phyloP scores from a whole-genome alignment of 1,284 basidiomycete genomes.

The Apiotrichum domesticum region DNA sequence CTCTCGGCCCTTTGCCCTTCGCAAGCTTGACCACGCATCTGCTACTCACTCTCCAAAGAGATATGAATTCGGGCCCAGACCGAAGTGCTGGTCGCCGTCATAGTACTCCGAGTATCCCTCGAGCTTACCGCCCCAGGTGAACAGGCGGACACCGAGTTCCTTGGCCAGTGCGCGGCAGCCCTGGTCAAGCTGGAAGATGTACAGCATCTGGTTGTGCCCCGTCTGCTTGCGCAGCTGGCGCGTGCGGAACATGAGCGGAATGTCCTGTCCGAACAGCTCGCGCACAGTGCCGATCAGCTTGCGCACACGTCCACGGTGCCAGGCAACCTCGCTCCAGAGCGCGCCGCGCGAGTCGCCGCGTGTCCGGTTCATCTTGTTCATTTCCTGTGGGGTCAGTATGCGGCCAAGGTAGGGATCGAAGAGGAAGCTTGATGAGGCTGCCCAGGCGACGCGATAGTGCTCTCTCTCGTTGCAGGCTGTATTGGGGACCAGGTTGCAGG shows the following conservation, averaged over 20 bases:
- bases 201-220: slow-evolving; percentile 11
- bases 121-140: slow-evolving; percentile 13
- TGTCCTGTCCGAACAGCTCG: neutral
- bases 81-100: slow-evolving; percentile 26
- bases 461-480: too few species aligned
- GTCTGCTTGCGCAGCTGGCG: slow-evolving; percentile 17
- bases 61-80: slow-evolving; percentile 21
- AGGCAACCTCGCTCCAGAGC: slow-evolving; percentile 19
- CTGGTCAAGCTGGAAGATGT: slow-evolving; percentile 26
- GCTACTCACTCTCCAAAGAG: slow-evolving; percentile 24
- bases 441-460: too few species aligned
- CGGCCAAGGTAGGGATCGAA: too few species aligned
- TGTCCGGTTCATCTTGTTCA: neutral
- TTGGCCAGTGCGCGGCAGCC: slow-evolving; percentile 15
- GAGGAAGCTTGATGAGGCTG: too few species aligned
- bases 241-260: slow-evolving; percentile 23
- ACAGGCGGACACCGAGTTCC: slow-evolving; percentile 18
- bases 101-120: slow-evolving; percentile 16
- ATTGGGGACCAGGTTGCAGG: too few species aligned
- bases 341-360: slow-evolving; percentile 13
- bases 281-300: slow-evolving; percentile 13
- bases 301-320: slow-evolving; percentile 19
- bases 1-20: neutral
- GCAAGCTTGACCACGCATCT: neutral
- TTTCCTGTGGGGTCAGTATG: neutral